Conservation (phyloP, 352 stramenopile genomes). For the Globisporangium camurandrum region DNA sequence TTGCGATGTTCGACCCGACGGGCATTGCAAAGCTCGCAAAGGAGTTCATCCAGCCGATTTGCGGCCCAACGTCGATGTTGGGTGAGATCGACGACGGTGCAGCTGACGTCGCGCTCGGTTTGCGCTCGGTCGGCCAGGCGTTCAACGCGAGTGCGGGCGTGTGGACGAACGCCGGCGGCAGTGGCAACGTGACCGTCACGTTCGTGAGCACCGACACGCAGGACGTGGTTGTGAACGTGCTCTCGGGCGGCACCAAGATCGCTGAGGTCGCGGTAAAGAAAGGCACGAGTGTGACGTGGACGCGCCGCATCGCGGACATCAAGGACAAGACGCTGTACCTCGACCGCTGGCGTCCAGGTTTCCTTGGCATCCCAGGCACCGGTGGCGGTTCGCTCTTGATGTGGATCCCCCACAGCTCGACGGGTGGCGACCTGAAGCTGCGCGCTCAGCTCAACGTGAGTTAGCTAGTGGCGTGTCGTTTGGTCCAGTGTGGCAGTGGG, state of each 20-base stretch:
- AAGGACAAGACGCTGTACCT: constrained; percentile 59
- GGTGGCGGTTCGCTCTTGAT: constrained; percentile 52
- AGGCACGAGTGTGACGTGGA: constrained; percentile 29
- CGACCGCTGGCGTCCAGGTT: constrained; percentile 52
- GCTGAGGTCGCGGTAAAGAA: constrained; percentile 22
- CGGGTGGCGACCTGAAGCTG: constrained; percentile 40
- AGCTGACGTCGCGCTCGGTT: constrained; percentile 26
- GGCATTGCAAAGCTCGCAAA: constrained; percentile 34
- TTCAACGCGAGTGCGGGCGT: constrained; percentile 30
- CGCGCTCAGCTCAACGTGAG: constrained; percentile 36
- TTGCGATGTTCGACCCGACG: constrained; percentile 42
- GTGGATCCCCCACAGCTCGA: constrained; percentile 37
- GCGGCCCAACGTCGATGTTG: constrained; percentile 42
- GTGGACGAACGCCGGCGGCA: constrained; percentile 37
- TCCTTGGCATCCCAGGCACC: constrained; percentile 44
- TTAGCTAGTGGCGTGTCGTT: too few relatives aligned
- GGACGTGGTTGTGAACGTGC: constrained; percentile 35
- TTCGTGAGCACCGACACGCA: constrained; percentile 34
- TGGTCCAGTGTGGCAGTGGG: too few relatives aligned
- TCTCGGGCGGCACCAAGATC: constrained; percentile 28
- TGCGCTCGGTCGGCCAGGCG: constrained; percentile 29
- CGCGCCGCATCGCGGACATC: constrained; percentile 21
- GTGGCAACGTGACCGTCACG: constrained; percentile 20
- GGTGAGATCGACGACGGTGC: constrained; percentile 50
- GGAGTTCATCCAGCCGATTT: constrained; percentile 55